A percentile compares a stretch with the other conserved stretches of the same genome.
Evolutionary conservation across 2,329 filamentous ascomycete species (phyloP).

Genomic region (Penicillium sp.): DNA sequence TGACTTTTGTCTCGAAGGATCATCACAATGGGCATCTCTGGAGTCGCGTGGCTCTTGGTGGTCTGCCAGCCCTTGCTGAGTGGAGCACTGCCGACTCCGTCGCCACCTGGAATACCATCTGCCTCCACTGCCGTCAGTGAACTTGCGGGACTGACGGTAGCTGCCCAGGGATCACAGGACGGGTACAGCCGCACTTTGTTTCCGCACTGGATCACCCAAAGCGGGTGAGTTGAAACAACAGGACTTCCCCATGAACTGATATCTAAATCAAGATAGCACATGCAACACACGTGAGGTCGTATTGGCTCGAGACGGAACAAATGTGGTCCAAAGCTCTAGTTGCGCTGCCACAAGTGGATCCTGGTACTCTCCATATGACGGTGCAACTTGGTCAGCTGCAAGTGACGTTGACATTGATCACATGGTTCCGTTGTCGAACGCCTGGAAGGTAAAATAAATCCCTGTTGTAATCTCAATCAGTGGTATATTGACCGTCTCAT

Average conservation of each 20-base stretch:
- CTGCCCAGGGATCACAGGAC: conserved; percentile 54
- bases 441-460: conserved; percentile 63
- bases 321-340: conserved; percentile 58
- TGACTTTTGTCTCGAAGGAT: background rate
- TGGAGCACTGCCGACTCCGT: conserved; percentile 28
- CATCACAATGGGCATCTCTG: conserved; percentile 1
- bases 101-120: conserved; percentile 64
- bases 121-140: conserved; percentile 57
- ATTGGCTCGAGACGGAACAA: conserved; percentile 70
- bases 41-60: conserved; percentile 7
- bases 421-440: conserved; percentile 77
- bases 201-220: conserved; percentile 66
- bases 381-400: conserved; percentile 66
- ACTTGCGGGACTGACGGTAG: conserved; percentile 61
- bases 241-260: too few species aligned
- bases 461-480: background rate
- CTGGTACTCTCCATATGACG: conserved; percentile 75
- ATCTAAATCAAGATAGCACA: conserved; percentile 41
- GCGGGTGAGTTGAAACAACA: conserved; percentile 41
- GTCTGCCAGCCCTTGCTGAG: conserved; percentile 17
- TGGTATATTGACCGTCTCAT: background rate
- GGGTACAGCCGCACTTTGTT: conserved; percentile 69
- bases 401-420: conserved; percentile 81
- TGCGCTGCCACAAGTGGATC: conserved; percentile 67
- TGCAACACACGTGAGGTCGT: conserved; percentile 76